A percentile compares a stretch with the other conserved stretches of the same genome.
phyloP scores from a whole-genome alignment of 2,329 filamentous ascomycete species.

The Fonsecaea erecta region DNA sequence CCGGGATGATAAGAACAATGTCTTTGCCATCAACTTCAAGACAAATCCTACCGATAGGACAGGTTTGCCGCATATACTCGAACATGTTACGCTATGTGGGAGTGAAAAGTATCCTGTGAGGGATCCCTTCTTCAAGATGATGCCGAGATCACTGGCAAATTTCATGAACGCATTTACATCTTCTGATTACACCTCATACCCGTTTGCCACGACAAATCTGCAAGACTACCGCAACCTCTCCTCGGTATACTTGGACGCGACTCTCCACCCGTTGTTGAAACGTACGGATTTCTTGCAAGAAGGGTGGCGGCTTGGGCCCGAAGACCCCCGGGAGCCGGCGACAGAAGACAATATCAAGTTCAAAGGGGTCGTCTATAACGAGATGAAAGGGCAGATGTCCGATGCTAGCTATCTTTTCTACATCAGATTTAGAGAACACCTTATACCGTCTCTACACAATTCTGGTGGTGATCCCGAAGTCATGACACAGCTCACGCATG shows the following conservation, averaged over 20 bases:
- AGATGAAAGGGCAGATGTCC: conserved; percentile 99
- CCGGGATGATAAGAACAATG: conserved; percentile 96
- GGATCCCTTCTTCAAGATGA: conserved; percentile 99
- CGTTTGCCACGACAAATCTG: conserved; percentile 93
- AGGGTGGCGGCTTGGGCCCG: conserved; percentile 93
- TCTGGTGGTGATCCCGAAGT: conserved; percentile 95
- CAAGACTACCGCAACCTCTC: conserved; percentile 96
- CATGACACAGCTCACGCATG: conserved; percentile 92
- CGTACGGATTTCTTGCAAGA: conserved; percentile 93
- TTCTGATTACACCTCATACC: conserved; percentile 94
- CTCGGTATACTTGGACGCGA: conserved; percentile 95
- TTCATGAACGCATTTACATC: conserved; percentile 99
- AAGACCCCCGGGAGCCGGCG: conserved; percentile 69
- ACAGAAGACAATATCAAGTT: conserved; percentile 65
- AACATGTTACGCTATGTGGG: conserved; percentile 95
- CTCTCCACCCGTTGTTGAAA: conserved; percentile 85
- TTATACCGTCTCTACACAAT: conserved; percentile 93
- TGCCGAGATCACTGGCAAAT: conserved; percentile 95
- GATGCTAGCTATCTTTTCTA: conserved; percentile 96
- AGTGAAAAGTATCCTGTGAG: conserved; percentile 98
- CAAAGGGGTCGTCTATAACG: conserved; percentile 98
- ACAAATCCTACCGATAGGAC: conserved; percentile 97
- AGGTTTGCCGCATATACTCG: conserved; percentile 93
- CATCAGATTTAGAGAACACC: conserved; percentile 90
- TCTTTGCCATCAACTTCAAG: conserved; percentile 99